Evolutionary conservation across 805 yeast species (phyloP).

Genomic region (Sungouiozyma ichnusensis): DNA sequence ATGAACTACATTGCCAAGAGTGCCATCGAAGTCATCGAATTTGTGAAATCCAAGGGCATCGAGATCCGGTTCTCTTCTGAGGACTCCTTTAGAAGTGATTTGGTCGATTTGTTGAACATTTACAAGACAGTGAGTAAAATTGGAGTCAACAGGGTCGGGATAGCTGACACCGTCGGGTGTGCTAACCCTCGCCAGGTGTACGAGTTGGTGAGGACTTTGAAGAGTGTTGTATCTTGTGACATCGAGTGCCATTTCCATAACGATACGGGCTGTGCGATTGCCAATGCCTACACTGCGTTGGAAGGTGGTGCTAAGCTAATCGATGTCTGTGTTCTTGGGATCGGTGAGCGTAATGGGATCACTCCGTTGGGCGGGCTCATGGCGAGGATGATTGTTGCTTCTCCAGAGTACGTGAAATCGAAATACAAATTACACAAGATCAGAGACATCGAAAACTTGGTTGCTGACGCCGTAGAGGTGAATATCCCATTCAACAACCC

Average conservation of each 20-base stretch:
- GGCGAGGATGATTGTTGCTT: constrained; percentile 99
- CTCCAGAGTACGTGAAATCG: constrained; percentile 87
- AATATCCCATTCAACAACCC: constrained; percentile 98
- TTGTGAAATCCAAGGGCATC: constrained; percentile 90
- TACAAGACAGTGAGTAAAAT: constrained; percentile 94
- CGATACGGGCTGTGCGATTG: constrained; percentile 98
- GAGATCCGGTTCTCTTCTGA: constrained; percentile 95
- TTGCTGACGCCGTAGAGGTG: constrained; percentile 94
- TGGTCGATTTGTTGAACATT: constrained; percentile 88
- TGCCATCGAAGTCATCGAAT: constrained; percentile 94
- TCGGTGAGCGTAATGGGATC: constrained; percentile 98
- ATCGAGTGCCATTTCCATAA: constrained; percentile 98
- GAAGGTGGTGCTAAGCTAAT: constrained; percentile 95
- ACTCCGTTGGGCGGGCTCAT: constrained; percentile 94
- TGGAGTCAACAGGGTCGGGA: constrained; percentile 97
- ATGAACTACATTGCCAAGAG: constrained; percentile 94
- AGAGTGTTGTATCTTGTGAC: constrained; percentile 89
- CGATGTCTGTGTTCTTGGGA: constrained; percentile 95
- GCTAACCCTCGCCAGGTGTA: constrained; percentile 99
- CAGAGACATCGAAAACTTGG: constrained; percentile 89
- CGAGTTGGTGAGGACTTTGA: constrained; percentile 87
- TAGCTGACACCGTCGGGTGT: constrained; percentile 98
- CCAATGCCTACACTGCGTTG: constrained; percentile 94
- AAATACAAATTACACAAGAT: constrained; percentile 92
- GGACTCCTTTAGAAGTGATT: constrained; percentile 94